A percentile compares a stretch with the other conserved stretches of the same genome.
phyloP scores from a whole-genome alignment of 495 filamentous ascomycete species.

The Tuber microsphaerosporum region DNA sequence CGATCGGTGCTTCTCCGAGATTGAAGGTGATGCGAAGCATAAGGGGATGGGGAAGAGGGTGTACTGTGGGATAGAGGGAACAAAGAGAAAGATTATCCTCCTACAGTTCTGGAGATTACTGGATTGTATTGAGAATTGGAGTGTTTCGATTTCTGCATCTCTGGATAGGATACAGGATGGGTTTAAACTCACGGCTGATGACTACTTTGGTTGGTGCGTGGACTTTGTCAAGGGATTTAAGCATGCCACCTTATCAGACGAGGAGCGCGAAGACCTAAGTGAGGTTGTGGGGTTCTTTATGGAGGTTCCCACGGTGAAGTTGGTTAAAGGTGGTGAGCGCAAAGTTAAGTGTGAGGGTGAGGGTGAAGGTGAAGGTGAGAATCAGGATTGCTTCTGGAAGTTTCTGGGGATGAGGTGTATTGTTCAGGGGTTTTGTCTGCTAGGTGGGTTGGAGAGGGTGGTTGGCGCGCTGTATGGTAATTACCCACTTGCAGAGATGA shows the following conservation, averaged over 20 bases:
- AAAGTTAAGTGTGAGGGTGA: background rate
- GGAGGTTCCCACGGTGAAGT: background rate
- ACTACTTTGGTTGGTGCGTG: background rate
- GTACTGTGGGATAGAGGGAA: background rate
- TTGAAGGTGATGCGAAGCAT: background rate
- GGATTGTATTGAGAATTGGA: background rate
- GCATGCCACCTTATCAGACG: background rate
- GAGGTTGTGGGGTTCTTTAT: background rate
- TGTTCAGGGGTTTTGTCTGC: conserved; percentile 5
- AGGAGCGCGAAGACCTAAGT: background rate
- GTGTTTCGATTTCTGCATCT: background rate
- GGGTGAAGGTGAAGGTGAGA: background rate
- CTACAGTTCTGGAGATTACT: background rate
- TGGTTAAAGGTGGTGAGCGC: background rate
- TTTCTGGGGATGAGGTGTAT: background rate
- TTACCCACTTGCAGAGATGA: conserved; percentile 54
- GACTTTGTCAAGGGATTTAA: background rate
- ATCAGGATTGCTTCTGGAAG: background rate
- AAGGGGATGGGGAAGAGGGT: background rate
- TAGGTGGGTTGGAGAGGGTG: background rate
- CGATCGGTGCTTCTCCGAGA: background rate
- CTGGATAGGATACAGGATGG: background rate
- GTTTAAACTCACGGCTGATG: background rate
- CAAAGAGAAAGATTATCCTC: background rate
- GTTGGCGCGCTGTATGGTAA: background rate